Base-by-base conservation (phyloP, 192 early-diverging fungal genomes). In the Glomus cerebriforme region DNA sequence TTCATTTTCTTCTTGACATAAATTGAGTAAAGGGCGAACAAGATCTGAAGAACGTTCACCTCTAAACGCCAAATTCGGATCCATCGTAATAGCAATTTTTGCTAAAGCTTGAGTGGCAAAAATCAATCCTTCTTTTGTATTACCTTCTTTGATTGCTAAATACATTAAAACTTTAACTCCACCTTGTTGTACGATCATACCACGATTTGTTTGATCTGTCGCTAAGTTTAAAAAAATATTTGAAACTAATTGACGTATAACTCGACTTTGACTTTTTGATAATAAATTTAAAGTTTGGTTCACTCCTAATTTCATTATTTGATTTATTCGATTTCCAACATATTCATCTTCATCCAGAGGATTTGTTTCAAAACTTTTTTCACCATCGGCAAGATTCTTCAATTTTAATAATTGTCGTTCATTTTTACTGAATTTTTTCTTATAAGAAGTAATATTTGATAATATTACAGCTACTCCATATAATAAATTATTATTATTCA, bases 31-130 rank as follows among this genome's bases (percentile, higher is more conserved):
- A 0, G 94, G 94, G 22, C 92, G 87, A 35, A 96, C 89, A 5
- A 97, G 81, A 76, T 93, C 92, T 0, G 87, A 82, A 22, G 91
- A 89, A 43, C 84, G 79, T 34, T 92, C 85, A 35, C 90, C 88
- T 58, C 86, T 85, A 87, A 97, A 99, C 7, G 95, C 96, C 34
- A 98, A 76, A 54, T 92, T 85, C 7, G 97, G 97, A 59, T 97
- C 91, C 49, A 94, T 89, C 1, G 96, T 95, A 67, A 99, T 96
- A 24, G 94, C 94, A n/a, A 97, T 87, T 76, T 96, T 97, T 17
- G 97, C 97, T 59, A 99, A 82, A 3, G 95, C 93, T 71, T 96
- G 95, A 3, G 92, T 87, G 4, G 94, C 92, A 22, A 88, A 59
- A 2, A 81, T 75, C 65, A 77, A 75, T 17, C 65, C 79, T 82